Base-by-base conservation (phyloP, 2,329 filamentous ascomycete genomes). In the Colletotrichum sp. region DNA sequence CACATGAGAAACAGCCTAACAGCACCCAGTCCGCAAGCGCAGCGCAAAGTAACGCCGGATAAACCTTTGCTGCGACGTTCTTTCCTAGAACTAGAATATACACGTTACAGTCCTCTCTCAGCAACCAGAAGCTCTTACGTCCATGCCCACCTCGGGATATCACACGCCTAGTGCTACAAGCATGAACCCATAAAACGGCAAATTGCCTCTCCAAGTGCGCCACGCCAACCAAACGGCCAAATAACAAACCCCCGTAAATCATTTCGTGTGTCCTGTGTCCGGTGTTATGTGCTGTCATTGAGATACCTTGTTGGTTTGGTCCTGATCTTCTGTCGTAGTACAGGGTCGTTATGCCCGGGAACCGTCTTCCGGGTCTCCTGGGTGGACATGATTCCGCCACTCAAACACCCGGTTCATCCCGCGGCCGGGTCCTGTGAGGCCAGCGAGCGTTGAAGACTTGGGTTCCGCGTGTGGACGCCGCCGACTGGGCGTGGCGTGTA, bases 331-430 rank as follows among this genome's bases (percentile, higher is more conserved):
- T 61, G 73, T 77, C 56, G 73, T 34, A 59, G 32, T 77, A 48
- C 10, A 55, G 30, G 18, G 56, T 34, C 56, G 34, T 36, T 66
- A 73, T 12, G 34, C 69, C 48, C 71, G 43, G 21, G 52, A 8
- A 24, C 69, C 64, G 67, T 84, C 83, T 55, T 85, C 84, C 56
- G 86, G 85, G 52, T 81, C 76, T 5, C 87, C 88, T 8, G 85
- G 85, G 76, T 85, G 84, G 18, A 90, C 86, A 80, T 87, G 88
- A 55, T 82, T 84, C 74, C 83, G 84, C 89, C 89, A 90, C 72
- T 89, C 86, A 58, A 81, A 82, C 21, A 90, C 88, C 8, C 89
- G 84, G 76, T 86, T 84, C 84, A 86, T 84, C 12, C 88, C 88
- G 38, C 85, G 83, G 1, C 85, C 86, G 32, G 82, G 82, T 6